Percentiles rank a stretch among this genome's conserved stretches.
Evolutionary conservation across 2,329 filamentous ascomycete genomes (phyloP).

Genomic region (Trichoderma sp.): DNA sequence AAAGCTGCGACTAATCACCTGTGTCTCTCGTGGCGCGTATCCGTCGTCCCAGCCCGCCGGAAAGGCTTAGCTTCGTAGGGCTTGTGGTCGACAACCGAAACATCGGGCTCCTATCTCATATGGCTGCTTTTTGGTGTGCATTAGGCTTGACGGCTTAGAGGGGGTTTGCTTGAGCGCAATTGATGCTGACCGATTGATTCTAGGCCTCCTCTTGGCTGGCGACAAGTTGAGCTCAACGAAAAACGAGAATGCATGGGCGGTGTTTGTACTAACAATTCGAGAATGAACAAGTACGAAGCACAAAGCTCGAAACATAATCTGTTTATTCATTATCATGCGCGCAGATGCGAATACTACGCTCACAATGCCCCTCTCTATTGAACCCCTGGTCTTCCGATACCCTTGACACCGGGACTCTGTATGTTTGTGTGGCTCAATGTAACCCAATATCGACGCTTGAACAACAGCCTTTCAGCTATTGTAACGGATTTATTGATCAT

Average conservation of each 20-base stretch:
- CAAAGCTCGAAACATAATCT: neutral
- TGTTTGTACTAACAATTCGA: neutral
- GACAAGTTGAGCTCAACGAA: neutral
- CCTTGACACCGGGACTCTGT: neutral
- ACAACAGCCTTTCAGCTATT: neutral
- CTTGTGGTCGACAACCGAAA: constrained; percentile 2
- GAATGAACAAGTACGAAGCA: neutral
- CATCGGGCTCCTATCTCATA: neutral
- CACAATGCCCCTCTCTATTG: neutral
- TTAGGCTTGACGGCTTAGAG: neutral
- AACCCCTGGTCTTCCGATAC: neutral
- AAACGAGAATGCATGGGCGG: neutral
- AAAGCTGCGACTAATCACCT: neutral
- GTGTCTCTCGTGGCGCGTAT: neutral
- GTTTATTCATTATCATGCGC: neutral
- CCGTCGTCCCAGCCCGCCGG: constrained; percentile 12
- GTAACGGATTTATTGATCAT: neutral
- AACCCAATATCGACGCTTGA: constrained; percentile 9
- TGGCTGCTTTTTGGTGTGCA: neutral
- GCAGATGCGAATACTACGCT: neutral
- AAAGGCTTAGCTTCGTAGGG: constrained; percentile 18
- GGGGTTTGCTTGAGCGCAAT: neutral
- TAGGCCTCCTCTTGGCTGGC: neutral
- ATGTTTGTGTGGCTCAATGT: neutral
- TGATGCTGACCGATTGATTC: neutral